phyloP scores from a whole-genome alignment of 495 filamentous ascomycete species.

The Clavariopsis aquatica region DNA sequence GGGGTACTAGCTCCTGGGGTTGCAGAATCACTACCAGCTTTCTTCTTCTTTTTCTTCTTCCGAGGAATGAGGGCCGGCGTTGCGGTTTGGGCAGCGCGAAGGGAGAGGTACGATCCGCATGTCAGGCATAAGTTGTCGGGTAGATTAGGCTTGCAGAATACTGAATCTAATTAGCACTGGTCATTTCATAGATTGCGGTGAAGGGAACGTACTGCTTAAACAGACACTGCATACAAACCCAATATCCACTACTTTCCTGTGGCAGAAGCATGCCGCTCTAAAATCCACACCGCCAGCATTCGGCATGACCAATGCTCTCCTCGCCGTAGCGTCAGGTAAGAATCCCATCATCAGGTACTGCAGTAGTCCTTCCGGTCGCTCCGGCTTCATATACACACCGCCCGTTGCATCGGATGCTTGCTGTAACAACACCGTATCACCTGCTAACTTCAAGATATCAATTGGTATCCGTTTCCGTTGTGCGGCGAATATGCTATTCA shows the following conservation, averaged over 20 bases:
- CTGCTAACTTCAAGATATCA: slow-evolving; percentile 83
- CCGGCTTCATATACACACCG: slow-evolving; percentile 78
- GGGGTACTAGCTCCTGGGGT: slow-evolving; percentile 29
- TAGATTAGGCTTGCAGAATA: slow-evolving; percentile 36
- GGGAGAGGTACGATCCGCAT: slow-evolving; percentile 80
- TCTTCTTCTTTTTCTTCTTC: slow-evolving; percentile 76
- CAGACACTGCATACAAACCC: slow-evolving; percentile 96
- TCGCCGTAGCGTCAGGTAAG: slow-evolving; percentile 69
- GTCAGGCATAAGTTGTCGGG: slow-evolving; percentile 70
- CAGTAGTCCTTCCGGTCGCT: slow-evolving; percentile 67
- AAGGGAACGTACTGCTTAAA: slow-evolving; percentile 66
- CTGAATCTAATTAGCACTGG: slow-evolving; percentile 12
- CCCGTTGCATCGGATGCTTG: slow-evolving; percentile 89
- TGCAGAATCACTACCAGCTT: slow-evolving; percentile 46
- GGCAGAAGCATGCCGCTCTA: slow-evolving; percentile 95
- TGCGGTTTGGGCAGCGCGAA: slow-evolving; percentile 67
- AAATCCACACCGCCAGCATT: slow-evolving; percentile 91
- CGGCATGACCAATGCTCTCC: slow-evolving; percentile 68
- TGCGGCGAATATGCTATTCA: slow-evolving; percentile 96
- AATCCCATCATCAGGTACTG: slow-evolving; percentile 98
- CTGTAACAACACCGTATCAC: slow-evolving; percentile 88
- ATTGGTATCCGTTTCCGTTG: slow-evolving; percentile 82
- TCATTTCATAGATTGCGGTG: not conserved
- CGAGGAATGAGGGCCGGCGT: slow-evolving; percentile 73
- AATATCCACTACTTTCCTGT: slow-evolving; percentile 84